Conservation (phyloP, 75 land plant genomes). For the Azolla pinnata region DNA sequence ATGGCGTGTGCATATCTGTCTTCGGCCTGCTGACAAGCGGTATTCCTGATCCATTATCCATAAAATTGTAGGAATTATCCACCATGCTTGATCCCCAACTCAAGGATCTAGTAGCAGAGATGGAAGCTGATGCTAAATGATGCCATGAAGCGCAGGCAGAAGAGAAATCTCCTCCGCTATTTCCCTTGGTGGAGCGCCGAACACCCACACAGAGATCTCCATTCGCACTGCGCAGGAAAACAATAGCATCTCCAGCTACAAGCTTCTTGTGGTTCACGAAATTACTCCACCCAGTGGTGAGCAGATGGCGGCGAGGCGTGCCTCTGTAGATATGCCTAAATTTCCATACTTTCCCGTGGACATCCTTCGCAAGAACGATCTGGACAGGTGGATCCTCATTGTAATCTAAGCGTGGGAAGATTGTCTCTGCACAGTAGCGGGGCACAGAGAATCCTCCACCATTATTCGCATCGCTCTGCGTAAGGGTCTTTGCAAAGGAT, state of each 20-base stretch:
- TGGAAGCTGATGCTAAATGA: constrained; percentile 11
- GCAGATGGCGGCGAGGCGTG: constrained; percentile 86
- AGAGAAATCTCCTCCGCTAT: constrained; percentile 39
- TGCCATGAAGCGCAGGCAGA: constrained; percentile 42
- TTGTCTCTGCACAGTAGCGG: constrained; percentile 94
- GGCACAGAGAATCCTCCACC: constrained; percentile 99
- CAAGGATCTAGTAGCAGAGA: constrained; percentile 27
- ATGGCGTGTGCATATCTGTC: neutral
- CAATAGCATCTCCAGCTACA: constrained; percentile 92
- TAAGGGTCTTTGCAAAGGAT: constrained; percentile 91
- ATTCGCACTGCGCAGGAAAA: constrained; percentile 66
- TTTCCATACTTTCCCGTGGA: constrained; percentile 88
- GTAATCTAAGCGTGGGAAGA: constrained; percentile 86
- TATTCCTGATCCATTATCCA: constrained; percentile 31
- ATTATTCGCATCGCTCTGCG: constrained; percentile 98
- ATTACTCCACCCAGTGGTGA: constrained; percentile 98
- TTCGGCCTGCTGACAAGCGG: constrained; percentile 7
- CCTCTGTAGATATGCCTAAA: constrained; percentile 95
- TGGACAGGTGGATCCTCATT: constrained; percentile 85
- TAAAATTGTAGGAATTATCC: constrained; percentile 25
- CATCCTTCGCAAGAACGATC: constrained; percentile 82
- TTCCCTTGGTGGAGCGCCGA: constrained; percentile 58
- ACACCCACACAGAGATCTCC: constrained; percentile 97
- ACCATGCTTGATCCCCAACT: constrained; percentile 31
- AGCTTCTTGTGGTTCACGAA: constrained; percentile 98